Evolutionary conservation across 2,329 filamentous ascomycete genomes (phyloP).

Genomic region (Neofusicoccum laricinum): DNA sequence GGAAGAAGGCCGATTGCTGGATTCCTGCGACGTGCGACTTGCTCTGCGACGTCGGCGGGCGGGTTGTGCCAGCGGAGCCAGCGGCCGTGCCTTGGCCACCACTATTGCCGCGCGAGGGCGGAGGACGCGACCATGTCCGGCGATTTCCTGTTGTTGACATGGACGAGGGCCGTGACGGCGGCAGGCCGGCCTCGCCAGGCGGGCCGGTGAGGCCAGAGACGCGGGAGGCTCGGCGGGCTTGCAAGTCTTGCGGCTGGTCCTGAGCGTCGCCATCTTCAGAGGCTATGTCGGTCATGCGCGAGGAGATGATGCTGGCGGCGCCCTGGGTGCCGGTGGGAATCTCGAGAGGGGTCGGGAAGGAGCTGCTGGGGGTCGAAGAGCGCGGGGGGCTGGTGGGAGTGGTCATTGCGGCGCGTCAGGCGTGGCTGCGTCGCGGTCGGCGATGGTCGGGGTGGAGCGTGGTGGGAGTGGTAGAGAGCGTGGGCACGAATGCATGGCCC

Average conservation of each 20-base stretch:
- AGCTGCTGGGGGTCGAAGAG: slow-evolving; percentile 18
- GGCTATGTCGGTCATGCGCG: slow-evolving; percentile 58
- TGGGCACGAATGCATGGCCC: slow-evolving; percentile 15
- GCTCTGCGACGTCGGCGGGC: slow-evolving; percentile 66
- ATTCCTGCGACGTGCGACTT: slow-evolving; percentile 87
- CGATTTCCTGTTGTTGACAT: slow-evolving; percentile 39
- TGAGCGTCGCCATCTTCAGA: slow-evolving; percentile 49
- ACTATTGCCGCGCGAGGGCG: slow-evolving; percentile 56
- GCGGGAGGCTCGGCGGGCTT: slow-evolving; percentile 25
- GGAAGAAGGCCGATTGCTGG: slow-evolving; percentile 87
- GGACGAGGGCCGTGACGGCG: slow-evolving; percentile 46
- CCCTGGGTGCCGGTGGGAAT: slow-evolving; percentile 12
- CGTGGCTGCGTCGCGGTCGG: slow-evolving; percentile 11
- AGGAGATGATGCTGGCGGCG: slow-evolving; percentile 22
- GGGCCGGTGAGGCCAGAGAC: slow-evolving; percentile 43
- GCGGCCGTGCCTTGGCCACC: slow-evolving; percentile 22
- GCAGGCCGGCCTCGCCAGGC: slow-evolving; percentile 46
- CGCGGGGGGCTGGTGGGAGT: slow-evolving; percentile 32
- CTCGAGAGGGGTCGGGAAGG: slow-evolving; percentile 22
- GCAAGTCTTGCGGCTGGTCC: slow-evolving; percentile 27
- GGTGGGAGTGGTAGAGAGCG: slow-evolving; percentile 15
- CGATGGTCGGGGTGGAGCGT: slow-evolving; percentile 21
- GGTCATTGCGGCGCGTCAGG: slow-evolving; percentile 22
- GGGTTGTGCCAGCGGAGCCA: neutral
- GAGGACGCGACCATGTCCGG: slow-evolving; percentile 52